Percentiles rank a stretch among this genome's conserved stretches.
phyloP scores from a whole-genome alignment of 805 yeast genomes.

The Spathaspora arborariae region DNA sequence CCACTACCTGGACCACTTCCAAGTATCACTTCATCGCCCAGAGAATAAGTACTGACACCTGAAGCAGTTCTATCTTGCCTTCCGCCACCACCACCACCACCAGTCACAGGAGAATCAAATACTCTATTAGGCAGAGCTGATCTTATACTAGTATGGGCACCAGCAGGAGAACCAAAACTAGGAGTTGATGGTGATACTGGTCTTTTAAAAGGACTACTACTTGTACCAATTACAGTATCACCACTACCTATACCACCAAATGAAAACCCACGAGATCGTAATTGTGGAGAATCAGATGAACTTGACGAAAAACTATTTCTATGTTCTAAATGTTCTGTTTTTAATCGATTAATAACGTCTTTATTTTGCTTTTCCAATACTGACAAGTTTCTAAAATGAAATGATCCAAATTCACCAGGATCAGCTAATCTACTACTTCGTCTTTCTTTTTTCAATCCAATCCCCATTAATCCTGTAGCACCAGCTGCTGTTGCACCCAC shows the following conservation, averaged over 20 bases:
- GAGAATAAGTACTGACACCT: conserved; percentile 26
- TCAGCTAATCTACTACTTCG: conserved; percentile 72
- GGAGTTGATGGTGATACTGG: conserved; percentile 39
- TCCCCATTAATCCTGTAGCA: background rate
- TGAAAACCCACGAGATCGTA: conserved; percentile 34
- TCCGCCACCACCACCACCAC: background rate
- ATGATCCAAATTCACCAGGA: conserved; percentile 83
- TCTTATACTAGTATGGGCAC: conserved; percentile 8
- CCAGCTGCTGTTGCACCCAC: conserved; percentile 1
- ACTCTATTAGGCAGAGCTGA: conserved; percentile 27
- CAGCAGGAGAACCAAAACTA: conserved; percentile 2
- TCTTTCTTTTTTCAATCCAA: conserved; percentile 50
- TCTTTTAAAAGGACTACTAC: conserved; percentile 37
- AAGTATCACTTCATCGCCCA: conserved; percentile 27
- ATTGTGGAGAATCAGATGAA: conserved; percentile 40
- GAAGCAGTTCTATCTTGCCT: conserved; percentile 32
- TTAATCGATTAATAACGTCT: conserved; percentile 83
- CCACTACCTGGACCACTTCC: background rate
- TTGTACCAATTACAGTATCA: background rate
- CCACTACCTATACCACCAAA: conserved; percentile 16
- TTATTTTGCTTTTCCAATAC: conserved; percentile 92
- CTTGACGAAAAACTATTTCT: conserved; percentile 45
- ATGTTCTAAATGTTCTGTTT: conserved; percentile 74
- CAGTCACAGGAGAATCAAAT: conserved; percentile 11
- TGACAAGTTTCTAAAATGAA: conserved; percentile 82